phyloP scores from a whole-genome alignment of 345 rosid species.

The Linum tenue region DNA sequence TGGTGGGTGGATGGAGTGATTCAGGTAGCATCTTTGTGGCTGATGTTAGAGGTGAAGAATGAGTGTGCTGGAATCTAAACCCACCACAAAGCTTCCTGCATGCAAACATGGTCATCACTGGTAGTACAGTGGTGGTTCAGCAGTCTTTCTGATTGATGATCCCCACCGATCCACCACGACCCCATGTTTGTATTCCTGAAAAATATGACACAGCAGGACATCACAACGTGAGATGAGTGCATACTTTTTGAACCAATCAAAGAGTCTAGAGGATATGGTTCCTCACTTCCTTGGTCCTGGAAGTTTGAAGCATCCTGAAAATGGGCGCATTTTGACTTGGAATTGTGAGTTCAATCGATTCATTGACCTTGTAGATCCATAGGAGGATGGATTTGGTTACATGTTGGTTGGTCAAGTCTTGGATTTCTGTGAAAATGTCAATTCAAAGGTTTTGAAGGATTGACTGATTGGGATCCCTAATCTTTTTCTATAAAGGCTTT shows the following conservation, averaged over 20 bases:
- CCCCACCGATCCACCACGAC: not conserved
- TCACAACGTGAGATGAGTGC: not conserved
- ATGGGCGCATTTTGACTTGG: too few species aligned
- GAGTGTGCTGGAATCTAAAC: conserved; percentile 2
- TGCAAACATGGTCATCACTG: not conserved
- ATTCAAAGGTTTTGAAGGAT: not conserved
- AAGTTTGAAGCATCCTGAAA: not conserved
- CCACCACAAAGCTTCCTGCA: conserved; percentile 1
- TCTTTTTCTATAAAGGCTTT: too few species aligned
- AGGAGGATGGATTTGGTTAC: not conserved
- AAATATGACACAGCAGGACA: too few species aligned
- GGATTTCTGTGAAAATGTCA: not conserved
- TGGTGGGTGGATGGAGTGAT: conserved; percentile 64
- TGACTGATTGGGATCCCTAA: not conserved
- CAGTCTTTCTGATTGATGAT: conserved; percentile 5
- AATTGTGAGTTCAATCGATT: too few species aligned
- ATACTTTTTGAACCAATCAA: not conserved
- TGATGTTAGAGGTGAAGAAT: conserved; percentile 28
- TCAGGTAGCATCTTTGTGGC: conserved; percentile 57
- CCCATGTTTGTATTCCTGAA: not conserved
- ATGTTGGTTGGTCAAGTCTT: not conserved
- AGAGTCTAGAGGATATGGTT: too few species aligned
- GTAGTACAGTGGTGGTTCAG: conserved; percentile 8
- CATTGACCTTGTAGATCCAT: not conserved
- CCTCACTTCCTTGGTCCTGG: too few species aligned